phyloP scores from a whole-genome alignment of 495 filamentous ascomycete genomes.

The Neurospora sp. region DNA sequence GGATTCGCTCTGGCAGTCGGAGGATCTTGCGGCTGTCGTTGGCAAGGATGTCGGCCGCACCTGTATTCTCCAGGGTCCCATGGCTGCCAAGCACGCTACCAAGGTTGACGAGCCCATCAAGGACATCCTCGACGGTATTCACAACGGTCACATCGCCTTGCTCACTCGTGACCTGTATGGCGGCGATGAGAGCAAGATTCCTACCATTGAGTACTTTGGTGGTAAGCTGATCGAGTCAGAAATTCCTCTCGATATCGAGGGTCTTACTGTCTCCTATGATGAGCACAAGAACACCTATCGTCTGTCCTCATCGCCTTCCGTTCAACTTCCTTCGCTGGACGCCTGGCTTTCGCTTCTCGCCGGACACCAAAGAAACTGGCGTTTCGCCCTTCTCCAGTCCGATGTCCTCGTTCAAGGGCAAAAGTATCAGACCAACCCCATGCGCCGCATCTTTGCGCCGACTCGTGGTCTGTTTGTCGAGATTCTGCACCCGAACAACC shows the following conservation, averaged over 20 bases:
- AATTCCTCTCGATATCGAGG: constrained; percentile 59
- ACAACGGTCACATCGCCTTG: constrained; percentile 70
- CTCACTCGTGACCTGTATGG: constrained; percentile 73
- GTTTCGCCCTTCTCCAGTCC: constrained; percentile 93
- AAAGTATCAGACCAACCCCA: constrained; percentile 93
- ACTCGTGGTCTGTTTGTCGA: constrained; percentile 80
- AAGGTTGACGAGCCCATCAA: constrained; percentile 85
- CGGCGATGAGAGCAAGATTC: constrained; percentile 61
- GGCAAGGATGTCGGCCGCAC: constrained; percentile 89
- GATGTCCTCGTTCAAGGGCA: constrained; percentile 92
- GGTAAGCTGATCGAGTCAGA: constrained; percentile 61
- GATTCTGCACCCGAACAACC: constrained; percentile 66
- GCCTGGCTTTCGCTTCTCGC: constrained; percentile 83
- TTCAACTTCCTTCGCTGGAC: constrained; percentile 63
- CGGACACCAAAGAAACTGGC: constrained; percentile 78
- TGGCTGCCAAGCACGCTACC: constrained; percentile 83
- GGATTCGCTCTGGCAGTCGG: constrained; percentile 98
- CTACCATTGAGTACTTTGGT: constrained; percentile 89
- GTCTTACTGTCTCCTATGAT: constrained; percentile 68
- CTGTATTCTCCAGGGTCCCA: constrained; percentile 92
- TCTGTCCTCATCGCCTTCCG: constrained; percentile 57
- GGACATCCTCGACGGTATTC: constrained; percentile 84
- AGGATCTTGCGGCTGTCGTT: constrained; percentile 91
- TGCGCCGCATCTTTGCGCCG: constrained; percentile 82
- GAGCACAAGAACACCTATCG: constrained; percentile 68